Evolutionary conservation across 257 asterid species (phyloP).

Genomic region (Solanum neorickii): DNA sequence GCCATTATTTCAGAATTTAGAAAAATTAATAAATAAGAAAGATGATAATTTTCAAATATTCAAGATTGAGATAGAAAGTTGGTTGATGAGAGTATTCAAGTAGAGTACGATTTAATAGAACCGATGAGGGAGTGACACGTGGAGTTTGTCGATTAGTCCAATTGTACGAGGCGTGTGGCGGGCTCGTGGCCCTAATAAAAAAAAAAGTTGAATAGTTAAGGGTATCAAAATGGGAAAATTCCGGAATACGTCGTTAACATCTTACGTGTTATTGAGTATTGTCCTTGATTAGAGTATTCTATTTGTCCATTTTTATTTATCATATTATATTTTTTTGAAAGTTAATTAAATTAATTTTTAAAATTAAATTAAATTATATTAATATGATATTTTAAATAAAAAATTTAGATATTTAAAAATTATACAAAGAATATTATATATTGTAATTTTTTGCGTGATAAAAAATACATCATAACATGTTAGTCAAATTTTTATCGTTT

Average conservation of each 20-base stretch:
- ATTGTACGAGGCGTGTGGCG: constrained; percentile 42
- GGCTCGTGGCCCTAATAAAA: constrained; percentile 33
- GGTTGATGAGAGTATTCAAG: not conserved
- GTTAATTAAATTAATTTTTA: too few relatives aligned
- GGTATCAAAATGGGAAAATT: constrained; percentile 6
- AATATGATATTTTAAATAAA: too few relatives aligned
- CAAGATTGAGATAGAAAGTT: not conserved
- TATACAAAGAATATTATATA: too few relatives aligned
- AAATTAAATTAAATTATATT: too few relatives aligned
- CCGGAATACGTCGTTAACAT: constrained; percentile 7
- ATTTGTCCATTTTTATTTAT: too few relatives aligned
- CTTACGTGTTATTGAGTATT: not conserved
- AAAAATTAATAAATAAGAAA: not conserved
- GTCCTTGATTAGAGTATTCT: not conserved
- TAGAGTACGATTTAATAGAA: not conserved
- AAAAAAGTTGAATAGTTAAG: not conserved
- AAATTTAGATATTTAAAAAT: too few relatives aligned
- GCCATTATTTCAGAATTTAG: constrained; percentile 19
- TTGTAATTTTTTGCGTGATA: too few relatives aligned
- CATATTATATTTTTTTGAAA: too few relatives aligned
- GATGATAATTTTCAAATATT: not conserved
- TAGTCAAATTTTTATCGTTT: too few relatives aligned
- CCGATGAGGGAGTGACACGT: not conserved
- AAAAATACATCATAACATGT: too few relatives aligned
- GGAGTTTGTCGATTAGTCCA: too few relatives aligned